phyloP scores from a whole-genome alignment of 1,139 yeast genomes.

The Hemisphaericaspora lyxosophila region DNA sequence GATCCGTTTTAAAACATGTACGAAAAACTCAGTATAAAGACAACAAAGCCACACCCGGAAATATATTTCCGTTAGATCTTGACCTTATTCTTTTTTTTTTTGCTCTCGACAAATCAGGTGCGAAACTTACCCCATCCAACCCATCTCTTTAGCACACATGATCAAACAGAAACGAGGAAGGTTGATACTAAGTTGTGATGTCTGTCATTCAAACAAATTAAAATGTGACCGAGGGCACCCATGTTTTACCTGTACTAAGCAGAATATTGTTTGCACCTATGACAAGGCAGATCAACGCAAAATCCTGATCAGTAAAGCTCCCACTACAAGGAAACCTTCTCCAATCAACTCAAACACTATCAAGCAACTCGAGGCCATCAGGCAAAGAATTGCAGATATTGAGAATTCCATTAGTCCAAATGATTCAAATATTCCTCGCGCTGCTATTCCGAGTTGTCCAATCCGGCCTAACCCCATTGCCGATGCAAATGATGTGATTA shows the following conservation, averaged over 20 bases:
- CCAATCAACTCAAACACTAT: conserved; percentile 9
- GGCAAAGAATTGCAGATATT: conserved; percentile 4
- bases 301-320: conserved; percentile 13
- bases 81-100: too few species aligned
- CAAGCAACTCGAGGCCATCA: neutral
- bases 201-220: conserved; percentile 32
- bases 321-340: too few species aligned
- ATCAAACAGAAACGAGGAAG: neutral
- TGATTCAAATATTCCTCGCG: too few species aligned
- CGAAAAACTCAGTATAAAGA: too few species aligned
- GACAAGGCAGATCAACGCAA: conserved; percentile 6
- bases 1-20: too few species aligned
- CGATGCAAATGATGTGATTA: conserved; percentile 9
- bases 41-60: too few species aligned
- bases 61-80: too few species aligned
- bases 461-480: conserved; percentile 13
- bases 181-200: conserved; percentile 22
- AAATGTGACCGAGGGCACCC: conserved; percentile 35
- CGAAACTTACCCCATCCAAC: too few species aligned
- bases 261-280: conserved; percentile 17
- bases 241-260: conserved; percentile 31
- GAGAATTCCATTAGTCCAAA: too few species aligned
- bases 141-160: too few species aligned
- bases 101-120: too few species aligned
- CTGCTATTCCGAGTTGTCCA: too few species aligned